These are phyloP conservation scores for Heliosperma pusillum DNA, from an alignment of 148 eudicot genomes.

Conservation along the genomic window DNA sequence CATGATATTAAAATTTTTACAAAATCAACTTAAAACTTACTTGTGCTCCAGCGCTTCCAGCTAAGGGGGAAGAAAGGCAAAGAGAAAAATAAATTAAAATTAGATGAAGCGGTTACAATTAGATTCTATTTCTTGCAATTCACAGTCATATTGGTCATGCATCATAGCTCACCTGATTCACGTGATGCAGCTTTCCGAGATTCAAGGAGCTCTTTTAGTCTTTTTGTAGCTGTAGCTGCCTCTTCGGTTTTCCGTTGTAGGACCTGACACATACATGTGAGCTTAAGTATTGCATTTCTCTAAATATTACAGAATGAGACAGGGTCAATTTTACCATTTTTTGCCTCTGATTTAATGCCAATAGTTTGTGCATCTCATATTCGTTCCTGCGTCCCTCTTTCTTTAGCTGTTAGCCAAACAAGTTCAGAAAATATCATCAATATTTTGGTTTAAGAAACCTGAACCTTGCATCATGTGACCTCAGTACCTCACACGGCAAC, in stretches of 20 bases:
- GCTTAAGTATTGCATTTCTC: neutral
- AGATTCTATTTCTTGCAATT: neutral
- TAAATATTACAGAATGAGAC: neutral
- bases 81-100: neutral
- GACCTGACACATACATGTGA: conserved; percentile 44
- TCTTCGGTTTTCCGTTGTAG: conserved; percentile 96
- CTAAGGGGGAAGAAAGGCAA: conserved; percentile 18
- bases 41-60: conserved; percentile 64
- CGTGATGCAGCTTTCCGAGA: conserved; percentile 80
- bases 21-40: conserved; percentile 28
- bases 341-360: conserved; percentile 93
- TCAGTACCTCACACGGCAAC: neutral
- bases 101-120: conserved; percentile 4
- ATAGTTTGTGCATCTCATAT: conserved; percentile 96
- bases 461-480: neutral
- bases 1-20: neutral
- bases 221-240: conserved; percentile 85
- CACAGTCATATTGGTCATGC: neutral
- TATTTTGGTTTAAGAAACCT: neutral
- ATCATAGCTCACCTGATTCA: conserved; percentile 45
- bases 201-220: conserved; percentile 85
- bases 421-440: conserved; percentile 4
- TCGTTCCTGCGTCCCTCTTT: conserved; percentile 97
- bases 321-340: conserved; percentile 57
- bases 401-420: conserved; percentile 63